Base-by-base conservation (phyloP, 257 asterid genomes). In the Phtheirospermum japonicum region DNA sequence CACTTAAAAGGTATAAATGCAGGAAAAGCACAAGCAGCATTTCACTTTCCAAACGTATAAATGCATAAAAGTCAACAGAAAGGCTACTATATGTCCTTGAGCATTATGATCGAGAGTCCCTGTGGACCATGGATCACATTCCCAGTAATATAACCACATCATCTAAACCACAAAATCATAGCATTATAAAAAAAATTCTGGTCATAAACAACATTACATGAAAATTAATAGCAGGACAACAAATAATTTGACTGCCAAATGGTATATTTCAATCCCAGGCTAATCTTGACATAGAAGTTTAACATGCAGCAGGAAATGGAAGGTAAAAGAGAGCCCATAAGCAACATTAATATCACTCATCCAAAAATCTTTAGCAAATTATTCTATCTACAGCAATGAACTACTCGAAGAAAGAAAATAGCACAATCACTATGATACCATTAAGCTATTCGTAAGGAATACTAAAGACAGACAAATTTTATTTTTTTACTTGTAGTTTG, bases 241-340 rank as follows among this genome's bases (percentile, higher is more conserved):
- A 59, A 9, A 13, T 52, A 46, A 11, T 11, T 46, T 36, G 19
- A 52, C 28, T 54, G 42, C 26, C n/a, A n/a, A n/a, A n/a, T n/a
- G n/a, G n/a, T n/a, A n/a, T n/a, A n/a, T n/a, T n/a, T n/a, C n/a
- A n/a, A n/a, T n/a, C n/a, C n/a, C n/a, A n/a, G n/a, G n/a, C n/a
- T n/a, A n/a, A n/a, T n/a, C n/a, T n/a, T n/a, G n/a, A n/a, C n/a
- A n/a, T n/a, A n/a, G n/a, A n/a, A n/a, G 11, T 23, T 14, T 30
- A 59, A 51, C 26, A 54, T 17, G 43, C n/a, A 56, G 63, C 33
- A 45, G 14, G 43, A 46, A n/a, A 7, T 28, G 19, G 61, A 60
- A 66, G 53, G 57, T 20, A 49, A n/a, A 57, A 18, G 51, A 43
- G 43, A 59, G 63, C 54, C 58, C 58, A 28, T 26, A 57, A 73